Percentiles rank a stretch among this genome's conserved stretches.
Evolutionary conservation across 306 rosid species (phyloP).

Genomic region (Fragaria vesca): DNA sequence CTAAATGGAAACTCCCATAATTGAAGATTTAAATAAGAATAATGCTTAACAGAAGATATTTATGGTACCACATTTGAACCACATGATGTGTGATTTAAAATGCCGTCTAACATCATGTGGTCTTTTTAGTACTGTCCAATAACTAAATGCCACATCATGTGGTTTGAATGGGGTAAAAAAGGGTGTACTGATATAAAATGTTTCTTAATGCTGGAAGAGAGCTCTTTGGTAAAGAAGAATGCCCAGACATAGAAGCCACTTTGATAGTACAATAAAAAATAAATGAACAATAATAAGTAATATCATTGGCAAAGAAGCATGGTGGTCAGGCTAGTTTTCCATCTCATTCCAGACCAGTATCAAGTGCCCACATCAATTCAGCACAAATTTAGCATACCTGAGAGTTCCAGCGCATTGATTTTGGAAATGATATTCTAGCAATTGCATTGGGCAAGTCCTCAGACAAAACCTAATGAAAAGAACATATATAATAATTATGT

Average conservation of each 20-base stretch:
- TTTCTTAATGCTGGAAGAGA: background rate
- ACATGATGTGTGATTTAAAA: background rate
- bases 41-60: background rate
- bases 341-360: background rate
- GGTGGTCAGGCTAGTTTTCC: background rate
- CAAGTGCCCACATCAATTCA: background rate
- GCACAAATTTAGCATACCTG: constrained; percentile 49
- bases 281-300: background rate
- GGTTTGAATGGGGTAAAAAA: background rate
- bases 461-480: constrained; percentile 61
- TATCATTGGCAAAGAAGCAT: background rate
- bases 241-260: background rate
- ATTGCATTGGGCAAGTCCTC: constrained; percentile 70
- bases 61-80: background rate
- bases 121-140: background rate
- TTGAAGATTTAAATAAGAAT: background rate
- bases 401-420: constrained; percentile 98
- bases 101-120: background rate
- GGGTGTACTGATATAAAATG: background rate
- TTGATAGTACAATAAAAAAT: background rate
- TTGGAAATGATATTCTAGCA: constrained; percentile 79
- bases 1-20: background rate
- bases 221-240: background rate
- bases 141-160: background rate
- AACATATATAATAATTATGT: background rate